phyloP scores from a whole-genome alignment of 2,329 filamentous ascomycete genomes.

The Fusarium sp. region DNA sequence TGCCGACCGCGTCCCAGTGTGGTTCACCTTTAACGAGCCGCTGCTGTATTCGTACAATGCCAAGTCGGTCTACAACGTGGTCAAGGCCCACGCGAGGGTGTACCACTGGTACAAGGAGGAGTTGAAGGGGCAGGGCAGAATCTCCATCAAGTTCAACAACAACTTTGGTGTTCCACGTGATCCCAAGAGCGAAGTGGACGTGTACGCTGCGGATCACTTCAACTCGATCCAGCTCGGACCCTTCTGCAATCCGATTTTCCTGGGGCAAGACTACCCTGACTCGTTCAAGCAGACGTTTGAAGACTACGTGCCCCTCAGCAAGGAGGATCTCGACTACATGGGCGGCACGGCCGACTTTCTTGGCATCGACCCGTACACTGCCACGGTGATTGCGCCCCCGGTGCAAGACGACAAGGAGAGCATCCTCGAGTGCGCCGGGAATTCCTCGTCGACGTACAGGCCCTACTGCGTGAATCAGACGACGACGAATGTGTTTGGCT shows the following conservation, averaged over 20 bases:
- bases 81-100: slow-evolving; percentile 62
- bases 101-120: slow-evolving; percentile 67
- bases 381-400: slow-evolving; percentile 63
- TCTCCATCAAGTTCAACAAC: slow-evolving; percentile 62
- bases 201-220: slow-evolving; percentile 59
- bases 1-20: slow-evolving; percentile 62
- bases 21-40: slow-evolving; percentile 67
- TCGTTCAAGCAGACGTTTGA: slow-evolving; percentile 58
- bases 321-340: slow-evolving; percentile 61
- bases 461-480: slow-evolving; percentile 66
- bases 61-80: slow-evolving; percentile 52
- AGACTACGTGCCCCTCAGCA: slow-evolving; percentile 59
- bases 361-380: slow-evolving; percentile 69
- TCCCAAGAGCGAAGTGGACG: slow-evolving; percentile 52
- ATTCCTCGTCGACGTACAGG: slow-evolving; percentile 57
- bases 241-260: slow-evolving; percentile 65
- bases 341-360: slow-evolving; percentile 66
- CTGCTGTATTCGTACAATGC: slow-evolving; percentile 55
- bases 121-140: slow-evolving; percentile 61
- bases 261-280: slow-evolving; percentile 63
- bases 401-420: slow-evolving; percentile 49
- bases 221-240: slow-evolving; percentile 61
- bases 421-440: slow-evolving; percentile 59
- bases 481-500: slow-evolving; percentile 60
- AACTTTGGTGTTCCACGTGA: slow-evolving; percentile 64